Evolutionary conservation across 208 protist species (phyloP), one percentile per base, ranked within the genome.

Genomic region (Acanthamoeba rhysodes): DNA sequence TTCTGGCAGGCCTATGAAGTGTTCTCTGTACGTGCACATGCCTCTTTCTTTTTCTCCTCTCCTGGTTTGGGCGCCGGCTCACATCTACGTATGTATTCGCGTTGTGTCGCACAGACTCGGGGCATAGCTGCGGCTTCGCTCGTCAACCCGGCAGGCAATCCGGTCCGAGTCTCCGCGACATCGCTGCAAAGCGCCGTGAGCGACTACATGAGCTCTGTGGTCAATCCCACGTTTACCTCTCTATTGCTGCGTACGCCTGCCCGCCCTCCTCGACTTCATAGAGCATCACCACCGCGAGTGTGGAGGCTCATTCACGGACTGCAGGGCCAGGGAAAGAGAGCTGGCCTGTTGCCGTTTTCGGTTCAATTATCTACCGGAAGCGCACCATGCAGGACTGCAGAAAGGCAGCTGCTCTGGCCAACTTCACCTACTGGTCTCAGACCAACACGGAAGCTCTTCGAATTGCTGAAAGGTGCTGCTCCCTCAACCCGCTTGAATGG

Each of bases 341-440:
- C 41, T 80, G 72, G 72, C 72, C 72, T 5, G 16, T 41, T 9
- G 72, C 72, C 7, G 16, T 32, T 32, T 80, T 80, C n/a, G 72
- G 29, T 29, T 80, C 72, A 0, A 22, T 80, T 7, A 50, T 80
- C 37, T 80, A 80, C 34, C 4, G 72, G 8, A 14, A 80, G 72
- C 27, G 41, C 14, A 80, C 72, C 32, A 80, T 53, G 29, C 10
- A 80, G 4, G 37, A 80, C 72, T 80, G 74, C 20, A 29, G 24
- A 7, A 55, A 84, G 34, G 74, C 74, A 7, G 34, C 32, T 9
- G 74, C 74, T n/a, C 74, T 84, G 9, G 45, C 41, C 41, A 55
- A 84, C 41, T 84, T 84, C 41, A 84, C 45, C 74, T 57, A 32
- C 20, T 84, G 41, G 41, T 34, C 74, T 4, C 74, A 84, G 74